Evolutionary conservation across 2,329 filamentous ascomycete species (phyloP).

Genomic region (Boeremia lycopersici): DNA sequence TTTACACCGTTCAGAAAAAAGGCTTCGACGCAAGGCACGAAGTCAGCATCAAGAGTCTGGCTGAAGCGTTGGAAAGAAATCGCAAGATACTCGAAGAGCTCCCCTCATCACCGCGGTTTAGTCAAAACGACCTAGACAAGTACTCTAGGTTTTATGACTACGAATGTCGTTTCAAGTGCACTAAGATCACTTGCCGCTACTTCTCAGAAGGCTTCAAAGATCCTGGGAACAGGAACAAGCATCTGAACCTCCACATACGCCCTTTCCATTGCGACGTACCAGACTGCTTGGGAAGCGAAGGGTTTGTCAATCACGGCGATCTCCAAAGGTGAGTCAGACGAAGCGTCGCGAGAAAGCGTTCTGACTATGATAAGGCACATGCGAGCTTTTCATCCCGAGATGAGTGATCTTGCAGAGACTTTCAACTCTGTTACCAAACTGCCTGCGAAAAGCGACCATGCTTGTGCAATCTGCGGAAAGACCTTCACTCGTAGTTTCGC

Average conservation of each 20-base stretch:
- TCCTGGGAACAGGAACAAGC: slow-evolving; percentile 39
- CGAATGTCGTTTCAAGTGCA: slow-evolving; percentile 48
- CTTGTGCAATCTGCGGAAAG: slow-evolving; percentile 47
- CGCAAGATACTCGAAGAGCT: slow-evolving; percentile 39
- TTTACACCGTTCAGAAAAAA: slow-evolving; percentile 39
- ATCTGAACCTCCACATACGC: slow-evolving; percentile 50
- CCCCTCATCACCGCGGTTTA: background rate
- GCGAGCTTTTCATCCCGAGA: slow-evolving; percentile 34
- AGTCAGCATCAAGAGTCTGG: slow-evolving; percentile 39
- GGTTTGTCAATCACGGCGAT: slow-evolving; percentile 51
- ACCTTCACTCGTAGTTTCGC: slow-evolving; percentile 49
- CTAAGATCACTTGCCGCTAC: slow-evolving; percentile 49
- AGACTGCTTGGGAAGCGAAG: slow-evolving; percentile 46
- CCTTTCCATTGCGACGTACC: slow-evolving; percentile 48
- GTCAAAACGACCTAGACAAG: background rate
- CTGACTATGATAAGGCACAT: slow-evolving; percentile 19
- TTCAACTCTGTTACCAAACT: slow-evolving; percentile 20
- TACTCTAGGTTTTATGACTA: slow-evolving; percentile 46
- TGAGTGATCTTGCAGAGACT: slow-evolving; percentile 27
- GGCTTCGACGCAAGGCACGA: slow-evolving; percentile 35
- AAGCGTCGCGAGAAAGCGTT: background rate
- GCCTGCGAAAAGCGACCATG: slow-evolving; percentile 27
- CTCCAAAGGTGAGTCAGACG: slow-evolving; percentile 32
- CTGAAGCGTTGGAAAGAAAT: slow-evolving; percentile 32
- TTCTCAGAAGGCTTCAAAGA: slow-evolving; percentile 53